Base-by-base conservation (phyloP, 1,139 yeast species). In the Arxiozyma bovina region DNA sequence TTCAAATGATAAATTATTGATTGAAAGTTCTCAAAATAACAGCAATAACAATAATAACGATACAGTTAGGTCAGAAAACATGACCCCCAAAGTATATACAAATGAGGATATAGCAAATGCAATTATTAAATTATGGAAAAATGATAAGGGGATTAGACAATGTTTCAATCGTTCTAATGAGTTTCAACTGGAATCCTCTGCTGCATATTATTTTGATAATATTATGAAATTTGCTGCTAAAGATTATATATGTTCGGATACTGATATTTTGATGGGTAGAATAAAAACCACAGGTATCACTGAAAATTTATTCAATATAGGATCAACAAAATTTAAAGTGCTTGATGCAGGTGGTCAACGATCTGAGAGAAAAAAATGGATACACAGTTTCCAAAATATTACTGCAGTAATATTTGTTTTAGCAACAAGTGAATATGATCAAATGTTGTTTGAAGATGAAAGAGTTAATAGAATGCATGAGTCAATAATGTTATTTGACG, bases 341-440 rank as follows among this genome's bases (percentile, higher is more conserved):
- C 75, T 90, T 55, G 99, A 93, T 73, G 98, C 96, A 6, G 99
- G 99, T 51, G 99, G 99, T 1, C 99, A 93, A 72, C 76, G 99
- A 56, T 82, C 91, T 45, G 99, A 93, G 71, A 79, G 99, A 55
- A 83, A 85, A 61, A 93, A 93, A 68, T 93, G 99, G 99, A 87
- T 93, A 58, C 96, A 91, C 68, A 88, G 96, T 66, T 93, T 94
- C 71, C 95, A 91, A 65, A 89, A 87, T 60, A 90, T 93, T 54
- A 87, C 96, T 0, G 89, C 96, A 1, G 85, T 94, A 1, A 71
- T 93, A 43, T 93, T 90, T 70, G 96, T 93, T n/a, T 80, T 87
- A 30, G 97, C 98, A 0, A 83, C 90, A 42, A 83, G 90, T 50
- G 99, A 93, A 71, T 93, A 88, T 68, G 98, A 93, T 71, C 96